Conservation (phyloP, 2,329 filamentous ascomycete genomes). For the Pseudogymnoascus sp. region DNA sequence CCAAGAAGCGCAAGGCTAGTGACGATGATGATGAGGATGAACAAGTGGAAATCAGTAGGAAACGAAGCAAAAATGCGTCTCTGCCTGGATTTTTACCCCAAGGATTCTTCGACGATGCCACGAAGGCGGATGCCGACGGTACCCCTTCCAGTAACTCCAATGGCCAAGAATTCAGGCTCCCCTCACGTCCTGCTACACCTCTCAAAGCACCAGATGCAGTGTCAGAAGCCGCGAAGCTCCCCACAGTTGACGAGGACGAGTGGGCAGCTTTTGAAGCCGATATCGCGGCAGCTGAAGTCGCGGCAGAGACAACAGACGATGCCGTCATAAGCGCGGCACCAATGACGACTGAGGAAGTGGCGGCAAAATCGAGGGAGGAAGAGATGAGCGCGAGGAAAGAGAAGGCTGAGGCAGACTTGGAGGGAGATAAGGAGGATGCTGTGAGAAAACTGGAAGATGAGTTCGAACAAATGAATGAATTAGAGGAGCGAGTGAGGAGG, state of each 20-base stretch:
- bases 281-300: conserved; percentile 44
- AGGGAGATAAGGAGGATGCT: conserved; percentile 69
- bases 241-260: conserved; percentile 62
- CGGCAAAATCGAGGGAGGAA: conserved; percentile 42
- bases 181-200: conserved; percentile 55
- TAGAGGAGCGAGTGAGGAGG: conserved; percentile 61
- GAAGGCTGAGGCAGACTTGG: conserved; percentile 45
- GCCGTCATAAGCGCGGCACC: conserved; percentile 62
- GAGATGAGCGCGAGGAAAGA: conserved; percentile 39
- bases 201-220: conserved; percentile 34
- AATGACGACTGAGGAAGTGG: conserved; percentile 54
- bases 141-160: conserved; percentile 25
- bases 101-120: conserved; percentile 26
- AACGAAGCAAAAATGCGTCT: conserved; percentile 32
- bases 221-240: conserved; percentile 17
- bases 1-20: conserved; percentile 43
- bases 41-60: conserved; percentile 30
- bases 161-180: conserved; percentile 51
- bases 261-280: conserved; percentile 86
- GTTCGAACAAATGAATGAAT: conserved; percentile 73
- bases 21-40: conserved; percentile 31
- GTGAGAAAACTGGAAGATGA: conserved; percentile 64
- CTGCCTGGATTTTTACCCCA: conserved; percentile 24
- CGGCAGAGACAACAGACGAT: conserved; percentile 28
- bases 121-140: conserved; percentile 33